Evolutionary conservation across 1,284 basidiomycete genomes (phyloP).

Genomic region (Lignosus rhinocerotis): DNA sequence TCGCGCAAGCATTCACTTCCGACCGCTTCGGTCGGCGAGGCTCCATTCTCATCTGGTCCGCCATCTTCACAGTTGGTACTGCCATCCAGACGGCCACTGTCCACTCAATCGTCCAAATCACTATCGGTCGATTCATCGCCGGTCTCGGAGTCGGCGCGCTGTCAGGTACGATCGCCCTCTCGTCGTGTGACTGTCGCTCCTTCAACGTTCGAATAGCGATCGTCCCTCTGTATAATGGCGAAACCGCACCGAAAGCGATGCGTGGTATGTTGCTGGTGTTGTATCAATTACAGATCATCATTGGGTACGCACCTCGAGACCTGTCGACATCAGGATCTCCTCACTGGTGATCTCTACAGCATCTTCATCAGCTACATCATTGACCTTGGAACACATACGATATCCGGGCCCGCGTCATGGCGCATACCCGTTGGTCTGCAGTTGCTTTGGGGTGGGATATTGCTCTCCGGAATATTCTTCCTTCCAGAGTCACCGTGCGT

Average conservation of each 20-base stretch:
- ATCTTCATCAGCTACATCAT: conserved; percentile 76
- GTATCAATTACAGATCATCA: conserved; percentile 77
- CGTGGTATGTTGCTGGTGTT: conserved; percentile 74
- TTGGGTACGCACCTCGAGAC: conserved; percentile 43
- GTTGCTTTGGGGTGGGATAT: conserved; percentile 64
- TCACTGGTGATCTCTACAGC: conserved; percentile 34
- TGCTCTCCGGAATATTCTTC: conserved; percentile 72
- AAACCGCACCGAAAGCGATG: conserved; percentile 75
- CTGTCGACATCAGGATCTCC: not conserved
- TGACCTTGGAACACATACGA: conserved; percentile 66
- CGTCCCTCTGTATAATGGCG: conserved; percentile 80
- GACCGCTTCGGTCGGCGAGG: conserved; percentile 72
- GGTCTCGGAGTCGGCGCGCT: conserved; percentile 79
- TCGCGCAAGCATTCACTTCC: conserved; percentile 75
- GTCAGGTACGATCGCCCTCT: conserved; percentile 45
- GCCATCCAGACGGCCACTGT: conserved; percentile 70
- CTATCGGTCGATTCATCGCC: conserved; percentile 68
- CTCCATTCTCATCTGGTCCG: conserved; percentile 79
- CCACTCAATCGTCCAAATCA: conserved; percentile 63
- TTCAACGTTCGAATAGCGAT: conserved; percentile 50
- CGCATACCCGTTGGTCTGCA: conserved; percentile 70
- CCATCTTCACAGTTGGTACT: conserved; percentile 70
- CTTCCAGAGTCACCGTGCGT: conserved; percentile 80
- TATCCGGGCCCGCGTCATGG: conserved; percentile 68
- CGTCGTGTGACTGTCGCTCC: not conserved